A percentile compares a stretch with the other conserved stretches of the same genome.
These are phyloP conservation scores for Lupinus albus DNA, from an alignment of 306 rosid genomes.

Conservation along the genomic window DNA sequence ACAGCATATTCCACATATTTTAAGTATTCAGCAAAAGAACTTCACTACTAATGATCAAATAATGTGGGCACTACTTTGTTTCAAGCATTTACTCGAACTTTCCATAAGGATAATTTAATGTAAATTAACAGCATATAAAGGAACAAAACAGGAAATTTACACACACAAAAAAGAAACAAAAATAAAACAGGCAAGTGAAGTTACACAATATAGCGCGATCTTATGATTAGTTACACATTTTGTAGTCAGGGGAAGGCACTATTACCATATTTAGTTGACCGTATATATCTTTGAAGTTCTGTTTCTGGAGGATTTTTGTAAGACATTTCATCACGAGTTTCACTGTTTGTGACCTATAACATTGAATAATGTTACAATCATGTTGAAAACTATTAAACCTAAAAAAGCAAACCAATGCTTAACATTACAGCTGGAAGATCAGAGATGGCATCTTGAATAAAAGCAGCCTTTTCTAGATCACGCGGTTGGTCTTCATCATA, in stretches of 20 bases:
- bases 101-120: background rate
- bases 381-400: conserved; percentile 30
- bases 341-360: conserved; percentile 61
- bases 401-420: conserved; percentile 28
- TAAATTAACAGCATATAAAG: background rate
- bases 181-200: background rate
- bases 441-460: conserved; percentile 90
- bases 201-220: background rate
- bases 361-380: conserved; percentile 33
- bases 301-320: conserved; percentile 77
- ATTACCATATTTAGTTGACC: conserved; percentile 79
- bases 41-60: background rate
- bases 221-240: conserved; percentile 32
- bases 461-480: conserved; percentile 61
- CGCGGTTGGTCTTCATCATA: conserved; percentile 84
- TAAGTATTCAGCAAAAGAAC: background rate
- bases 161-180: no score
- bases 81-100: background rate
- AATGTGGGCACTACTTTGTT: background rate
- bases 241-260: conserved; percentile 22
- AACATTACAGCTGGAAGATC: conserved; percentile 82
- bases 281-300: conserved; percentile 80
- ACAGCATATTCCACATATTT: background rate
- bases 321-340: conserved; percentile 65
- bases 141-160: background rate